These are phyloP conservation scores for button mushroom (Agaricus bisporus) DNA, from an alignment of 768 basidiomycete species.

Conservation along the genomic window DNA sequence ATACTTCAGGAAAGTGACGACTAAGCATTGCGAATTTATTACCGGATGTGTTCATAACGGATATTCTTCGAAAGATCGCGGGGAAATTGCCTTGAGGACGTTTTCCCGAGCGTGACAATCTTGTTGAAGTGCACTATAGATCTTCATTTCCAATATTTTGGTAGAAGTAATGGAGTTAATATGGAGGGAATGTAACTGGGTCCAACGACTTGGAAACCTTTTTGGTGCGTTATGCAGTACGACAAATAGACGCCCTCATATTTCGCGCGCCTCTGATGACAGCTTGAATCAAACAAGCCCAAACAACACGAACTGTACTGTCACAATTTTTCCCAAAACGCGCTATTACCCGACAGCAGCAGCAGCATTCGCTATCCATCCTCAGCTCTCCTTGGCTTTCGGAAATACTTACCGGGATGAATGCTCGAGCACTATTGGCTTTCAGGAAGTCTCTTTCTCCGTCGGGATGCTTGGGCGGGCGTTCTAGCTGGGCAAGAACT, in stretches of 20 bases:
- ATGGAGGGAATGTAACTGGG: no score
- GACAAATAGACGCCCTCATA: no score
- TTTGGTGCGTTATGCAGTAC: no score
- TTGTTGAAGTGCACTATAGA: background rate
- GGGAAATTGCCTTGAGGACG: background rate
- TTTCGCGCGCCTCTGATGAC: no score
- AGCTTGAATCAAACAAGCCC: slow-evolving; percentile 7
- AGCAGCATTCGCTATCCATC: background rate
- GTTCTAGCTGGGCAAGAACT: background rate
- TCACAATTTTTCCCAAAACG: background rate
- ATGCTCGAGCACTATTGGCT: background rate
- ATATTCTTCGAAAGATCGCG: slow-evolving; percentile 1
- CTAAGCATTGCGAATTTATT: slow-evolving; percentile 1
- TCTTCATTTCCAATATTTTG: background rate
- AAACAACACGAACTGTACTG: slow-evolving; percentile 4
- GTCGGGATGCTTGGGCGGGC: slow-evolving; percentile 2
- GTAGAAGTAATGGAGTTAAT: background rate
- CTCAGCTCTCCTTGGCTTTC: background rate
- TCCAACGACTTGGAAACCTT: no score
- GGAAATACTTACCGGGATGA: background rate
- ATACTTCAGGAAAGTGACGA: background rate
- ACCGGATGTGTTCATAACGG: background rate
- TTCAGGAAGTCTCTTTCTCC: background rate
- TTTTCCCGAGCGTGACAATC: slow-evolving; percentile 4
- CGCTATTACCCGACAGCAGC: background rate